Base-by-base conservation (phyloP, 768 basidiomycete species). In the Rhizopogon sp. region DNA sequence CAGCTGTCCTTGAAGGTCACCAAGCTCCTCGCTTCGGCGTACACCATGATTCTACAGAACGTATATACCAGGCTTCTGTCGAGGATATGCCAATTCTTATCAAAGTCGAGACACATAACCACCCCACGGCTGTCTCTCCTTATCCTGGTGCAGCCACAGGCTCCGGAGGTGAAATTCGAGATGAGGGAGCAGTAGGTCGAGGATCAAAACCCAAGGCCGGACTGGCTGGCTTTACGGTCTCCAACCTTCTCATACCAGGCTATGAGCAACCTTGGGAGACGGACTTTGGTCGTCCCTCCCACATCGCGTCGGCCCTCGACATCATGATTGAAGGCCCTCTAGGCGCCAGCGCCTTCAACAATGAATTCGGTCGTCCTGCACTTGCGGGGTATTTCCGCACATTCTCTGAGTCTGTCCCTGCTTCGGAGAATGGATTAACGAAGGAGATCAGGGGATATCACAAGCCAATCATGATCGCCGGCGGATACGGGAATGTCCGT, bases 401-500 rank as follows among this genome's bases (percentile, higher is more conserved):
- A 0, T 98, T 97, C 72, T 79, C 87, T 10, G 91, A 97, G 70
- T 79, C 81, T 43, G 78, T 93, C 1, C 79, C 85, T 20, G 67
- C 82, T 31, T 72, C 76, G 8, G 67, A 70, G 37, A 81, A 81
- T 39, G 78, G 76, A 4, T 58, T 66, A 50, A 59, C 70, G 61
- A 72, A 70, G 28, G 89, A 93, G 67, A 73, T 93, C n/a, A 75
- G 95, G 52, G 97, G 97, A 0, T 99, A 98, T 70, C 97, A 98
- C 75, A 99, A 99, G 70, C 97, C 97, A 13, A 97, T 99, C 76
- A 99, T 99, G 97, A 89, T 99, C 60, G 96, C 97, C 7, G 97
- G 97, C 17, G 97, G 97, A 25, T 84, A 94, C 59, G 97, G 97
- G 5, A 98, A 90, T 64, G 95, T 98, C 40, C 85, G 92, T 14